Base-by-base conservation (phyloP, 768 basidiomycete species). In the Podaxis mareebaensis region DNA sequence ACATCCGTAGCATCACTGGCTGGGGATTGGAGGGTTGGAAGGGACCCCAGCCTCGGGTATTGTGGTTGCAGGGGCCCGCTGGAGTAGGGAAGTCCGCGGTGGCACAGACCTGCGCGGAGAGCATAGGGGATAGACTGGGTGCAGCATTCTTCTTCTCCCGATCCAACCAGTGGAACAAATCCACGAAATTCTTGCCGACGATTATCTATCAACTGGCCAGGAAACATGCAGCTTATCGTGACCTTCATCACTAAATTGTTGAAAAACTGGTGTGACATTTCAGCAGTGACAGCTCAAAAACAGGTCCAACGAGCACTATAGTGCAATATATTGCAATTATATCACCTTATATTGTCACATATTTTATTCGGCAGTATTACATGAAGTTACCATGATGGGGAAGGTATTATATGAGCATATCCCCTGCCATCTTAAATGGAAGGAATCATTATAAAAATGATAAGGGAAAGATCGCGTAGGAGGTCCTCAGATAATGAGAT, bases 191-290 rank as follows among this genome's bases (percentile, higher is more conserved):
- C 48, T 22, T 20, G 22, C 42, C 42, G 17, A 71, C 70, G 0
- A 60, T 73, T 11, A 63, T 68, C 3, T 67, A 67, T 26, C 70
- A 75, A 38, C 61, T 75, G 1, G 66, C 70, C 1, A n/a, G 39
- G 8, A 36, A 33, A 3, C 12, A 61, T 33, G 61, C 69, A 5
- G 12, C 46, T 12, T 20, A 58, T 0, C 58, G 63, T 15, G 46
- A 53, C 3, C 49, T 48, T n/a, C 22, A 22, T 22, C 22, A 22
- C 22, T 22, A 22, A 22, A 22, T 22, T 22, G 22, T 22, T 22
- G 22, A 22, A 22, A 22, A 22, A 22, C 22, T 22, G 22, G 22
- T 22, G 22, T 22, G 22, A 22, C 22, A 22, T 22, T 22, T 22
- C 22, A 22, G 22, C 22, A 22, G 22, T 22, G 22, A 22, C 22